These are phyloP conservation scores for Tuber magnatum DNA, from an alignment of 495 filamentous ascomycete genomes.

Conservation along the genomic window DNA sequence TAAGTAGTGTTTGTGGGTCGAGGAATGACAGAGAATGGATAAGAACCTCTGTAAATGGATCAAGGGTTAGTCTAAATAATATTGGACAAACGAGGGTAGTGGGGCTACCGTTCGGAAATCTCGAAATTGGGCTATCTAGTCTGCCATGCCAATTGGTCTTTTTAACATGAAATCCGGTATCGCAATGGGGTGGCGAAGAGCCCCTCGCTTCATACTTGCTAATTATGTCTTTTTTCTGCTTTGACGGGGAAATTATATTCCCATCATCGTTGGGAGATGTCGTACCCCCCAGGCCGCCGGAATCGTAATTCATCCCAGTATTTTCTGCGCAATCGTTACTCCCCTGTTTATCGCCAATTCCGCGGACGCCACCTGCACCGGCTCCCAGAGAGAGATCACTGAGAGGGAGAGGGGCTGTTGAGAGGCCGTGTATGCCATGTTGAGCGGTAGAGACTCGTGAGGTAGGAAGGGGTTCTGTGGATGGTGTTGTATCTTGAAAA, in stretches of 20 bases:
- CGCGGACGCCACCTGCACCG: constrained; percentile 12
- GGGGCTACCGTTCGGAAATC: constrained; percentile 37
- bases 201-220: constrained; percentile 37
- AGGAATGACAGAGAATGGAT: constrained; percentile 39
- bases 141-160: constrained; percentile 37
- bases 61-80: not conserved
- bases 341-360: constrained; percentile 6
- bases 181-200: constrained; percentile 15
- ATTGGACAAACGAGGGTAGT: not conserved
- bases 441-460: constrained; percentile 16
- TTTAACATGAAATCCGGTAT: constrained; percentile 30
- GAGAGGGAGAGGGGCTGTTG: constrained; percentile 16
- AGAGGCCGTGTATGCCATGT: constrained; percentile 24
- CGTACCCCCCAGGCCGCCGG: not conserved
- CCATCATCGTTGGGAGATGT: constrained; percentile 7
- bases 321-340: constrained; percentile 10
- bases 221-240: constrained; percentile 20
- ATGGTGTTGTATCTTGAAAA: constrained; percentile 17
- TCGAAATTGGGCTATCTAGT: constrained; percentile 35
- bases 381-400: constrained; percentile 11
- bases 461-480: constrained; percentile 13
- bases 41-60: constrained; percentile 27
- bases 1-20: constrained; percentile 31
- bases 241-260: constrained; percentile 17
- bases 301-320: constrained; percentile 10